Evolutionary conservation across 305 asterid species (phyloP), one percentile per base, ranked within the genome.

Genomic region (Withania somnifera): DNA sequence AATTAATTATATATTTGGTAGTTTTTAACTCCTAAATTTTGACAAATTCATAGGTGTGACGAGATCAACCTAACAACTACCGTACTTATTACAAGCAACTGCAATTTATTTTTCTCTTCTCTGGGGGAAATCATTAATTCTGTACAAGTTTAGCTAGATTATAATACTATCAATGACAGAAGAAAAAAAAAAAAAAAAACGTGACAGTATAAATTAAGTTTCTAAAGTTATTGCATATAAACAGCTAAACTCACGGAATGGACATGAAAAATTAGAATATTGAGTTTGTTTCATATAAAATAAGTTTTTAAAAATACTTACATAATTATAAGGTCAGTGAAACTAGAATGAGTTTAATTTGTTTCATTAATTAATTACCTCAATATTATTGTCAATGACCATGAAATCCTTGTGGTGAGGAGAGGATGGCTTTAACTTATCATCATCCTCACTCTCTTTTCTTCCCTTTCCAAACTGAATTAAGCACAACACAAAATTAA

Each of bases 381-480:
- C 14, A 40, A 20, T 20, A 40, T 36, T 86, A 40, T 67, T 86
- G 67, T 73, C 68, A 82, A 20, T 56, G 53, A 61, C 36, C 75
- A 64, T 60, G 30, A 84, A 60, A 81, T 80, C 84, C 85, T 82
- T 86, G 34, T 71, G 78, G 15, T 73, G 42, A 24, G 79, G 79
- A 34, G 58, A 24, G 24, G 58, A 73, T 73, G 28, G 17, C 26
- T 73, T 73, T 50, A 60, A 47, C 77, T 68, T 79, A 36, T 86
- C 89, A 36, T 86, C 89, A 82, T 86, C 80, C 5, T 82, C 85
- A 56, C 64, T 81, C 28, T 38, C 80, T 52, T 78, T 67, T 87
- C 87, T 87, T 73, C 81, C 85, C 81, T 81, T 87, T 86, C 88
- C 86, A 84, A 84, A 89, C 92, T 89, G 79, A 82, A 64, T 61